Conservation (phyloP, 73 alveolate species). For the Paramecium sonneborni region DNA sequence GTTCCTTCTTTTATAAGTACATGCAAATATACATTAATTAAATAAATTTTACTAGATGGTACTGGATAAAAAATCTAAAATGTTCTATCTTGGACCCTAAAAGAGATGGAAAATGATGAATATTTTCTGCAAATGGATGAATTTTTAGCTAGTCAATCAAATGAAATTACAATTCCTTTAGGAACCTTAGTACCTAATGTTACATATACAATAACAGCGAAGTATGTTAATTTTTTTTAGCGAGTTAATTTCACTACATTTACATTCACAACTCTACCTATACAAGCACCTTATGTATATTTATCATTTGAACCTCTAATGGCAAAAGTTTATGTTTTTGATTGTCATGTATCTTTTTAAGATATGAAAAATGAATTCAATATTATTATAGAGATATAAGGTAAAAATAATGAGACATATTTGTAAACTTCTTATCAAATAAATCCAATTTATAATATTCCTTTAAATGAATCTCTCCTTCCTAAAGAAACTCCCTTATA, state of each 20-base stretch:
- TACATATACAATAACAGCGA: neutral
- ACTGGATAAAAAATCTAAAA: neutral
- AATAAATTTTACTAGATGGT: neutral
- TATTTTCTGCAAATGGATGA: neutral
- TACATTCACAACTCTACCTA: neutral
- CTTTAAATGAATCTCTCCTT: neutral
- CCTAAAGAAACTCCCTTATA: neutral
- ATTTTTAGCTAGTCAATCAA: neutral
- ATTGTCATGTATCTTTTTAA: neutral
- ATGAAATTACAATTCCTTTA: neutral
- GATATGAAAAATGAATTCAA: neutral
- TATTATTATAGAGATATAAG: neutral
- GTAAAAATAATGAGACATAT: neutral
- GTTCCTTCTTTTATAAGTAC: neutral
- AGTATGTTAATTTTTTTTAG: neutral
- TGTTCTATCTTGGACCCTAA: neutral
- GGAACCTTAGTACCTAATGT: neutral
- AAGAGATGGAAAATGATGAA: neutral
- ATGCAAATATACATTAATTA: neutral
- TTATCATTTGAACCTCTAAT: neutral
- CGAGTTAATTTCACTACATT: neutral
- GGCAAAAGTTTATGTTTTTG: neutral
- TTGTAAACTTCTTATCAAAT: neutral
- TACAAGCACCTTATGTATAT: neutral
- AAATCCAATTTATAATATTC: neutral